These are phyloP conservation scores for Hyaloscypha finlandica DNA, from an alignment of 495 filamentous ascomycete genomes.

Conservation along the genomic window DNA sequence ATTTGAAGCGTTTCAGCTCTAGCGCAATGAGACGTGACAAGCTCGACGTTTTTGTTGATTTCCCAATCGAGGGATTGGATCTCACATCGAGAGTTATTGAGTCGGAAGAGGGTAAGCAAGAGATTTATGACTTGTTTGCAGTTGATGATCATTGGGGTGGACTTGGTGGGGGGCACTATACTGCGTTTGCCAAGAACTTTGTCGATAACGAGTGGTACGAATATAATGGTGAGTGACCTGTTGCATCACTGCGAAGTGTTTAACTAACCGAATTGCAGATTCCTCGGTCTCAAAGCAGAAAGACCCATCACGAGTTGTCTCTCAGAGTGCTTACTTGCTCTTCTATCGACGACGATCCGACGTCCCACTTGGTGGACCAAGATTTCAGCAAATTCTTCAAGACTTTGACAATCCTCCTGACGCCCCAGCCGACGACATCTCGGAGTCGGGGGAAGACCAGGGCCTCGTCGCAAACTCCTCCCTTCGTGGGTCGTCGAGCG, in stretches of 20 bases:
- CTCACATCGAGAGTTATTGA: constrained; percentile 75
- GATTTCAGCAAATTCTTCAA: constrained; percentile 68
- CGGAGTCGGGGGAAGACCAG: constrained; percentile 78
- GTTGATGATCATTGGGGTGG: constrained; percentile 95
- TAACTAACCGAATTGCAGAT: constrained; percentile 56
- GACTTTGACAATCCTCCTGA: constrained; percentile 49
- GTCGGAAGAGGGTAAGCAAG: constrained; percentile 72
- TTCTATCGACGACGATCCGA: constrained; percentile 91
- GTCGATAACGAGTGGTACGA: constrained; percentile 85
- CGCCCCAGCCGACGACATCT: constrained; percentile 39
- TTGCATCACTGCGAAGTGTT: not conserved
- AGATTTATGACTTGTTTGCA: constrained; percentile 89
- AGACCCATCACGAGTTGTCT: constrained; percentile 58
- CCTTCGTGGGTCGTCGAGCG: constrained; percentile 84
- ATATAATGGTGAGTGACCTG: constrained; percentile 78
- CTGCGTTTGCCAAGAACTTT: constrained; percentile 90
- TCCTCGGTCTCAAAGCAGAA: constrained; percentile 58
- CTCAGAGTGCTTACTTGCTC: constrained; percentile 80
- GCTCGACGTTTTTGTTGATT: constrained; percentile 87
- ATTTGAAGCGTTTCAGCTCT: constrained; percentile 92
- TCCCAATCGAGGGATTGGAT: constrained; percentile 86
- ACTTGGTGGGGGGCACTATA: constrained; percentile 93
- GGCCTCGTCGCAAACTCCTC: constrained; percentile 81
- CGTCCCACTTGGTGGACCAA: constrained; percentile 72
- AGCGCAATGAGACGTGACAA: constrained; percentile 78